phyloP scores from a whole-genome alignment of 805 yeast species.

The Metschnikowia colocasiae region DNA sequence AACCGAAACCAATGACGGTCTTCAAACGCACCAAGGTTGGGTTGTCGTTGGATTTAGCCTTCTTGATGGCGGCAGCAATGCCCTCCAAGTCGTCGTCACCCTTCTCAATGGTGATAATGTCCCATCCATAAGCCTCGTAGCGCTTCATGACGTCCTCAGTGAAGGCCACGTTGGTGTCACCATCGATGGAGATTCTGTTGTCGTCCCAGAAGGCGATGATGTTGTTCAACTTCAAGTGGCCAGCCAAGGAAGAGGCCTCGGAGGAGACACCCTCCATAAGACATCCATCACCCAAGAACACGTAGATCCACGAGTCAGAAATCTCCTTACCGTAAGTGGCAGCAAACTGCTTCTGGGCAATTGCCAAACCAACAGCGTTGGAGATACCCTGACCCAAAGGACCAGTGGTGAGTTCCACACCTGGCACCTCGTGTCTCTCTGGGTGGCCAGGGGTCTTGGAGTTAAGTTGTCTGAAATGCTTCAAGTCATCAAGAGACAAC shows the following conservation, averaged over 20 bases:
- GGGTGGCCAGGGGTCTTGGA: constrained; percentile 99
- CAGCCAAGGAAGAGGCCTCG: constrained; percentile 93
- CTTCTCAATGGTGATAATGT: constrained; percentile 67
- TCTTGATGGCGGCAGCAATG: constrained; percentile 68
- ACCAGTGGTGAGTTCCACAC: constrained; percentile 97
- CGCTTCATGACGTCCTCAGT: constrained; percentile 87
- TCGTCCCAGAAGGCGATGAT: constrained; percentile 95
- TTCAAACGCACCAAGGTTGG: constrained; percentile 86
- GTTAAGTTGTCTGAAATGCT: constrained; percentile 82
- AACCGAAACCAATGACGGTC: constrained; percentile 95
- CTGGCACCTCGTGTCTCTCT: constrained; percentile 76
- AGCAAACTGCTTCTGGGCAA: constrained; percentile 88
- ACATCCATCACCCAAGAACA: constrained; percentile 95
- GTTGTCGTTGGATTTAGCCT: constrained; percentile 79
- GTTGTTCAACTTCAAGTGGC: constrained; percentile 90
- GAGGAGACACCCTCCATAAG: constrained; percentile 96
- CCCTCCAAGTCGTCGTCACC: constrained; percentile 78
- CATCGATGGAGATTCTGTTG: constrained; percentile 95
- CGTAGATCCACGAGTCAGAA: constrained; percentile 73
- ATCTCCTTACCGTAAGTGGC: constrained; percentile 92
- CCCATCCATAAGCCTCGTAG: constrained; percentile 94
- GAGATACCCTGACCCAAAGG: constrained; percentile 98
- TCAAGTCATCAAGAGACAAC: constrained; percentile 77
- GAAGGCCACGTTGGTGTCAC: constrained; percentile 83
- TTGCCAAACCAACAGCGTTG: constrained; percentile 94